A percentile compares a stretch with the other conserved stretches of the same genome.
Conservation (phyloP, 2,329 filamentous ascomycete species). For the Colletotrichum plurivorum region DNA sequence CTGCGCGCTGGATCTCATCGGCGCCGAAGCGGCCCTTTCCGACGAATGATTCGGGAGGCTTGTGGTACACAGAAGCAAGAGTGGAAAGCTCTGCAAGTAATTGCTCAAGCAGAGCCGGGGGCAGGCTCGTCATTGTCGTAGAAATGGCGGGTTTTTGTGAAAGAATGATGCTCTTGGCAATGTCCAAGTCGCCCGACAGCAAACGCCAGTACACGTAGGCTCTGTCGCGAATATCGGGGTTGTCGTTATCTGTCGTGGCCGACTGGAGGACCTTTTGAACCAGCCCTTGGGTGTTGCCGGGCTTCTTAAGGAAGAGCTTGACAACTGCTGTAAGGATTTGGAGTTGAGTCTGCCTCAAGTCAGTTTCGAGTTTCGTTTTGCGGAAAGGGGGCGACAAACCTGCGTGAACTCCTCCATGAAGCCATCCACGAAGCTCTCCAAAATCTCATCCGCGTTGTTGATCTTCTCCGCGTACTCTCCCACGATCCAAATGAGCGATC, state of each 20-base stretch:
- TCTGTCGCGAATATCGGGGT: conserved; percentile 95
- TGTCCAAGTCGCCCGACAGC: conserved; percentile 89
- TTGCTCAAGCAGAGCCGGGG: conserved; percentile 86
- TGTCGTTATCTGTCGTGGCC: conserved; percentile 95
- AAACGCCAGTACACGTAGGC: conserved; percentile 99
- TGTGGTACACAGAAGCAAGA: conserved; percentile 97
- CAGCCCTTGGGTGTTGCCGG: conserved; percentile 88
- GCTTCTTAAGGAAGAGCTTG: conserved; percentile 97
- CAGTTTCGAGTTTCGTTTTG: conserved; percentile 30
- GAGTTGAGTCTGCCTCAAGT: conserved; percentile 81
- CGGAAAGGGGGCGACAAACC: conserved; percentile 60
- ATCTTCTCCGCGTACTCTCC: conserved; percentile 99
- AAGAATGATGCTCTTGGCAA: conserved; percentile 91
- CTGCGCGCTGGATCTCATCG: conserved; percentile 93
- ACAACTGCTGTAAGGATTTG: conserved; percentile 98
- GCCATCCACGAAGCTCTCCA: conserved; percentile 90
- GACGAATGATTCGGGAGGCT: conserved; percentile 97
- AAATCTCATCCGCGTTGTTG: conserved; percentile 95
- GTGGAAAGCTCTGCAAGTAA: conserved; percentile 94
- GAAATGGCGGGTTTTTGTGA: conserved; percentile 95
- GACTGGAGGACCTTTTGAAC: conserved; percentile 95
- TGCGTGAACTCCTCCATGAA: conserved; percentile 98
- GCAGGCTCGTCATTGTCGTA: conserved; percentile 92
- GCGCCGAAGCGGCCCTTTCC: conserved; percentile 95
- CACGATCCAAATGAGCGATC: conserved; percentile 97